Conservation (phyloP, 352 stramenopile genomes). For the Phytophthora constricta region DNA sequence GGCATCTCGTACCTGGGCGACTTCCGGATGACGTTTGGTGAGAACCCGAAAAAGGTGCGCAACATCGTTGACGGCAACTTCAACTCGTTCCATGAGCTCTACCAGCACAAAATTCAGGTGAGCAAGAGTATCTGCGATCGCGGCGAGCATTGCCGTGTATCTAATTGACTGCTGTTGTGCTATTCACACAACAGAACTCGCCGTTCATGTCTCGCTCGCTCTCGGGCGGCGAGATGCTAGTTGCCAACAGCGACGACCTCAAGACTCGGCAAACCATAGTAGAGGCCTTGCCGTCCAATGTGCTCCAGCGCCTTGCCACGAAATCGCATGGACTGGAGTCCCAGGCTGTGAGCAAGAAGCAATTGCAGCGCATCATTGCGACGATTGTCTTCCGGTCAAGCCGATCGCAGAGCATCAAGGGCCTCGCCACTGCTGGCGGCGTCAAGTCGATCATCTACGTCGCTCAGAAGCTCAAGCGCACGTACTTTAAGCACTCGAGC, state of each 20-base stretch:
- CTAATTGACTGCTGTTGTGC: constrained; percentile 5
- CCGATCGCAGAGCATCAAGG: constrained; percentile 89
- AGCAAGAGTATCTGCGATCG: neutral
- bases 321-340: constrained; percentile 39
- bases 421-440: constrained; percentile 83
- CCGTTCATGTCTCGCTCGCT: constrained; percentile 65
- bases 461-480: constrained; percentile 86
- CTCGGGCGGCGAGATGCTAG: constrained; percentile 46
- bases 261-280: constrained; percentile 53
- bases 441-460: constrained; percentile 86
- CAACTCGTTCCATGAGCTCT: constrained; percentile 74
- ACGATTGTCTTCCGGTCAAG: constrained; percentile 87
- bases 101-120: constrained; percentile 79
- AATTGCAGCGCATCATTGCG: constrained; percentile 62
- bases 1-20: constrained; percentile 91
- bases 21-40: constrained; percentile 91
- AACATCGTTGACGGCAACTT: constrained; percentile 92
- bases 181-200: constrained; percentile 50
- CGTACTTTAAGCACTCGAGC: constrained; percentile 61
- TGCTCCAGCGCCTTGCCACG: constrained; percentile 44
- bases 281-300: constrained; percentile 57
- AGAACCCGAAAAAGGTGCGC: constrained; percentile 91
- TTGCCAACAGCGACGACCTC: constrained; percentile 53
- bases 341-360: constrained; percentile 60
- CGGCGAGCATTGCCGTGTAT: neutral